Base-by-base conservation (phyloP, 352 stramenopile genomes). In the Globisporangium okanoganense region DNA sequence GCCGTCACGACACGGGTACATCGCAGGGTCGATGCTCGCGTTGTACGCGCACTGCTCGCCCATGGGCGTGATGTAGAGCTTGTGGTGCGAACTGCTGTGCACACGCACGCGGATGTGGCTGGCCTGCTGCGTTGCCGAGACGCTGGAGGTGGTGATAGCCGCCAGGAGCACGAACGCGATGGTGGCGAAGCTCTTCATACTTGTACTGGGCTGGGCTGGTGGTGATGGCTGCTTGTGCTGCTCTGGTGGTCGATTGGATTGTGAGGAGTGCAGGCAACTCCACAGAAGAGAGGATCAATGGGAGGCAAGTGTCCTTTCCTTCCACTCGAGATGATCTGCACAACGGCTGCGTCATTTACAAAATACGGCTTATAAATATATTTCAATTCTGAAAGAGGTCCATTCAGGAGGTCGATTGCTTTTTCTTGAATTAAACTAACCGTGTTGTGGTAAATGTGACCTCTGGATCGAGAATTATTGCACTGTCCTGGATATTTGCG, bases 31-130 rank as follows among this genome's bases (percentile, higher is more conserved):
- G 41, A 82, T 70, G 47, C 66, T 76, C 58, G 54, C 74, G 66
- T 87, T 76, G 69, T 82, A 89, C 29, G 75, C 73, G 67, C 79
- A 87, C 57, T 83, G 79, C 18, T 78, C 31, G 61, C 79, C 79
- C 43, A 85, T 64, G 16, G 72, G 66, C 49, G 71, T 82, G 56
- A 88, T 69, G 69, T 81, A 82, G 55, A 88, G 72, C 65, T 85
- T 85, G 60, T 71, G 43, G 31, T 64, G 58, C 13, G n/a, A 33
- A 14, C 24, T n/a, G 48, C 25, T 55, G 29, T 69, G 61, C 58
- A 80, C 56, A 52, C 64, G 67, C 53, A 84, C 25, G 44, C 74
- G 68, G 22, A 85, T 58, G 56, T 75, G 63, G n/a, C 67, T 66
- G 38, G 71, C 33, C 35, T 79, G 67, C 8, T 65, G 68, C 38